Conservation (phyloP, 140 eudicot genomes). For the Cichorium intybus region DNA sequence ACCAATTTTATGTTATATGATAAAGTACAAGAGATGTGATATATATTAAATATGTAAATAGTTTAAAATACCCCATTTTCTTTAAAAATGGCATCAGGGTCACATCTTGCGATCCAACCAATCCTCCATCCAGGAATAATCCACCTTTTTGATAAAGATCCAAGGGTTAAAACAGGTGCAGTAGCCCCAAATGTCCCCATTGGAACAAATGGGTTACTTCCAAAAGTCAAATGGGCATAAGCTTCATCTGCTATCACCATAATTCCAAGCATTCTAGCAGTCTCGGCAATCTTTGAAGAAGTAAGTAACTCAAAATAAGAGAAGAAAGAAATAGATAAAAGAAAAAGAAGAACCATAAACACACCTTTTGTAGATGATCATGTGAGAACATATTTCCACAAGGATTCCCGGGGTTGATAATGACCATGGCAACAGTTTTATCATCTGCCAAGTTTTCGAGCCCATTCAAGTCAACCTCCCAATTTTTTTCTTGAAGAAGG, state of each 20-base stretch:
- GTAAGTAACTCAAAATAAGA: background rate
- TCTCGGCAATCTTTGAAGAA: constrained; percentile 58
- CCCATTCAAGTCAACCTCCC: constrained; percentile 76
- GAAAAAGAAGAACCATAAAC: background rate
- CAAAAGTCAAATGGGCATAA: constrained; percentile 62
- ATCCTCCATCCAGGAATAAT: constrained; percentile 83
- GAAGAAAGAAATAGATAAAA: background rate
- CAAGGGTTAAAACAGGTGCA: constrained; percentile 69
- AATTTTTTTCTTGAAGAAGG: constrained; percentile 63
- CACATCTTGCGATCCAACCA: constrained; percentile 70
- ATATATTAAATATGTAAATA: background rate
- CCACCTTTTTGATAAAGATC: constrained; percentile 84
- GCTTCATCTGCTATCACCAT: constrained; percentile 85
- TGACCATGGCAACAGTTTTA: constrained; percentile 76
- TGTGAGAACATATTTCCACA: constrained; percentile 70
- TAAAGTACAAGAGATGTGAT: no score
- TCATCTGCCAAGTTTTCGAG: constrained; percentile 63
- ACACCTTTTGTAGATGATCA: constrained; percentile 63
- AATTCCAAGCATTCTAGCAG: constrained; percentile 66
- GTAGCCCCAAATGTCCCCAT: constrained; percentile 62
- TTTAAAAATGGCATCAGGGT: constrained; percentile 54
- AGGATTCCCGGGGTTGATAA: constrained; percentile 86
- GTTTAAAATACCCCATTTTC: constrained; percentile 46
- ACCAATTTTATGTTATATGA: background rate
- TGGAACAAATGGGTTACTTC: constrained; percentile 54